Base-by-base conservation (phyloP, 768 basidiomycete genomes). In the Trametopsis cervina region DNA sequence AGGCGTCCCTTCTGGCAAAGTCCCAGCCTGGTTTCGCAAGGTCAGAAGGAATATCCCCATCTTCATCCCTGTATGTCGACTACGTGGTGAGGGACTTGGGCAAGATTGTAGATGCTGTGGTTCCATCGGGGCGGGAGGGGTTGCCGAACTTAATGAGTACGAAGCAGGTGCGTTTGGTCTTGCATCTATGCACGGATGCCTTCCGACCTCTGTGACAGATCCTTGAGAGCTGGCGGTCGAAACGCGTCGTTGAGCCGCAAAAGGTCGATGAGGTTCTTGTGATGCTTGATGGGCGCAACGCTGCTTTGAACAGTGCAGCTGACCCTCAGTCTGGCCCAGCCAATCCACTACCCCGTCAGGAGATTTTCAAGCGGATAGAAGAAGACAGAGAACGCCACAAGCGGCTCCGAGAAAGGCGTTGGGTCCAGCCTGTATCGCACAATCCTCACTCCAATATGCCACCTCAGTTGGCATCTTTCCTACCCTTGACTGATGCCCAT, bases 301-400 rank as follows among this genome's bases (percentile, higher is more conserved):
- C 47, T 1, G 52, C 53, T 39, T 54, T 50, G 44, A 52, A 53
- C 37, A 54, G 46, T 35, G 54, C 39, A 23, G 21, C 58, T 44
- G 36, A 57, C 44, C 25, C 56, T 24, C n/a, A 58, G 9, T 51
- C 63, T 3, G 47, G 54, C 25, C 40, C 65, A n/a, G 44, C 63
- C n/a, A 43, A 61, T 11, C 52, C 63, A 15, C 56, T 60, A 35
- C 50, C 59, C 47, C 76, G 77, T 7, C 66, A 69, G n/a, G 89
- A 93, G 44, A 77, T 90, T 23, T 76, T 89, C 60, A 82, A 85
- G 50, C 83, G 90, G 11, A 91, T 95, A 54, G 90, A 95, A 63
- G 91, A 94, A 57, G 92, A 94, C 63, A 74, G 91, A 2, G 92
- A 94, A 58, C 78, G 93, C 53, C 92, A 94, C 59, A 95, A 95